Evolutionary conservation across 768 basidiomycete genomes (phyloP).

Genomic region (Lactarius akahatsu): DNA sequence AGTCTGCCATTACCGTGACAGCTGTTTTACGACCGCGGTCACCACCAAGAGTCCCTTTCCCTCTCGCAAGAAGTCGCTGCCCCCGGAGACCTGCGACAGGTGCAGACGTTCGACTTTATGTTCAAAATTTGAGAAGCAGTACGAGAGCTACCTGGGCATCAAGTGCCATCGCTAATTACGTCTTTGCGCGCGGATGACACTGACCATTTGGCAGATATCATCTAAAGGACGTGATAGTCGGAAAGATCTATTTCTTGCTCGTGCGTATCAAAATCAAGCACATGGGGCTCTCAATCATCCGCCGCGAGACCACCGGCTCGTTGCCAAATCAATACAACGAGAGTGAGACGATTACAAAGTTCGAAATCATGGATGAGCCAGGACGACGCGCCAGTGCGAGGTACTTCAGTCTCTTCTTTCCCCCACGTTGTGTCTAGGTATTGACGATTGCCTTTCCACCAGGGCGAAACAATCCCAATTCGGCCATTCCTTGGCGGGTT

Average conservation of each 20-base stretch:
- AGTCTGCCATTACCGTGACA: slow-evolving; percentile 42
- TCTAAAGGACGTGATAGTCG: slow-evolving; percentile 97
- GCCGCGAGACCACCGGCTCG: slow-evolving; percentile 93
- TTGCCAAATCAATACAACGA: slow-evolving; percentile 99
- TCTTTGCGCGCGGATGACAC: slow-evolving; percentile 20
- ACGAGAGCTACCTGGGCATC: slow-evolving; percentile 96
- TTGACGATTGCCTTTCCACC: too few species aligned
- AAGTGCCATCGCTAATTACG: too few species aligned
- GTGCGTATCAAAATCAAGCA: slow-evolving; percentile 99
- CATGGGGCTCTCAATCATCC: slow-evolving; percentile 98
- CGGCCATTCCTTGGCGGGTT: too few species aligned
- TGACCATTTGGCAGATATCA: slow-evolving; percentile 68
- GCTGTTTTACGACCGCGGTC: slow-evolving; percentile 95
- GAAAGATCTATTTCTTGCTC: slow-evolving; percentile 98
- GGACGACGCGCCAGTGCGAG: slow-evolving; percentile 90
- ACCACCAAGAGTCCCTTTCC: slow-evolving; percentile 97
- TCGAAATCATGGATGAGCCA: slow-evolving; percentile 99
- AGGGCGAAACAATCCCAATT: too few species aligned
- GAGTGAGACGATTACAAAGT: slow-evolving; percentile 98
- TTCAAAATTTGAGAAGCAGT: slow-evolving; percentile 99
- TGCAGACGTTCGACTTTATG: slow-evolving; percentile 93
- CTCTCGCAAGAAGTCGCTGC: slow-evolving; percentile 93
- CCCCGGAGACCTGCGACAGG: slow-evolving; percentile 93
- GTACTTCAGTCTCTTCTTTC: too few species aligned
- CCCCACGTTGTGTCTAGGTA: too few species aligned